Conservation (phyloP, 2,329 filamentous ascomycete genomes). For the Nigrograna mackinnonii region DNA sequence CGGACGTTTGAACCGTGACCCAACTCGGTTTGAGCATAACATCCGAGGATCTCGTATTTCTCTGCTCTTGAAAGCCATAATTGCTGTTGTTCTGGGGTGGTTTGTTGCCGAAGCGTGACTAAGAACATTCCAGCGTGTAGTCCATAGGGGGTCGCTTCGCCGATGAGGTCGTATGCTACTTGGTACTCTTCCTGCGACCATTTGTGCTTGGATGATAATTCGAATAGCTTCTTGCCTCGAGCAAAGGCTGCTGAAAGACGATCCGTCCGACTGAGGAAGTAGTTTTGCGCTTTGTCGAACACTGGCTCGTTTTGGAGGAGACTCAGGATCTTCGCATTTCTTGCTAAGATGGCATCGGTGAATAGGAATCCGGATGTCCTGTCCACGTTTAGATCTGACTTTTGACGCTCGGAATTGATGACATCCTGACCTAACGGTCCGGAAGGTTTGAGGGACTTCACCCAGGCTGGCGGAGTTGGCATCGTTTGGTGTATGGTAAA, state of each 20-base stretch:
- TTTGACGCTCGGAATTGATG: conserved; percentile 68
- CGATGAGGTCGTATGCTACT: conserved; percentile 69
- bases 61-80: conserved; percentile 71
- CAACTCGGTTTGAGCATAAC: conserved; percentile 80
- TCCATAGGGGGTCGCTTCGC: conserved; percentile 74
- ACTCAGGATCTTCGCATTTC: conserved; percentile 63
- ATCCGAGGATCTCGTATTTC: conserved; percentile 74
- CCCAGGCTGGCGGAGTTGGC: conserved; percentile 63
- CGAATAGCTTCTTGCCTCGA: conserved; percentile 70
- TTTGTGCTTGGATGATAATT: conserved; percentile 66
- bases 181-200: conserved; percentile 69
- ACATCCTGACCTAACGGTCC: conserved; percentile 71
- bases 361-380: conserved; percentile 71
- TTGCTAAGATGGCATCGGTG: conserved; percentile 65
- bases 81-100: conserved; percentile 73
- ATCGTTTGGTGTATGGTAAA: no score
- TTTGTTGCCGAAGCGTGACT: conserved; percentile 72
- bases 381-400: conserved; percentile 68
- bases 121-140: conserved; percentile 74
- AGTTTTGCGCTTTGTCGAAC: conserved; percentile 80
- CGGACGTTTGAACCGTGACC: conserved; percentile 74
- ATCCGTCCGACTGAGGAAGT: conserved; percentile 71
- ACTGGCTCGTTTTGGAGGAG: conserved; percentile 70
- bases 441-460: conserved; percentile 67
- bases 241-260: conserved; percentile 71